These are phyloP conservation scores for Barnettozyma pratensis DNA, from an alignment of 805 yeast species.

Conservation along the genomic window DNA sequence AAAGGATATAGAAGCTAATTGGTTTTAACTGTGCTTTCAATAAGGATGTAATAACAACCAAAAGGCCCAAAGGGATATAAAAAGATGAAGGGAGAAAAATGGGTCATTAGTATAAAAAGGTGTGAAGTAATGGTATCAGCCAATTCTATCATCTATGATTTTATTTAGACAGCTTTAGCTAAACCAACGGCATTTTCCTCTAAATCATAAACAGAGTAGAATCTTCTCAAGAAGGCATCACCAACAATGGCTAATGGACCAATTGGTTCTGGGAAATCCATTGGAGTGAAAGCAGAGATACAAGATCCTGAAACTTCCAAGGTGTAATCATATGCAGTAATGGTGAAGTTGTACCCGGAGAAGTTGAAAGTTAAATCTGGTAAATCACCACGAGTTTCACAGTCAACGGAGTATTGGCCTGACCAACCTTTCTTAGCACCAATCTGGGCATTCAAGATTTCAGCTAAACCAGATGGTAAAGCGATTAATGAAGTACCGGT, in stretches of 20 bases:
- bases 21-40: not conserved
- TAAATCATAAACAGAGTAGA: constrained; percentile 90
- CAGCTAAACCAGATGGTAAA: constrained; percentile 92
- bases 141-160: not conserved
- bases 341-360: constrained; percentile 86
- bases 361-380: constrained; percentile 92
- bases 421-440: constrained; percentile 98
- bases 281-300: constrained; percentile 92
- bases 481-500: constrained; percentile 97
- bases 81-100: not conserved
- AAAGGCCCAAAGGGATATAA: not conserved
- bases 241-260: constrained; percentile 97
- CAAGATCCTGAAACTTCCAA: constrained; percentile 93
- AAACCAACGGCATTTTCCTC: constrained; percentile 92
- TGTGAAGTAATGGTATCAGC: no score
- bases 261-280: constrained; percentile 96
- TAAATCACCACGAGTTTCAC: constrained; percentile 74
- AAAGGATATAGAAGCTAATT: not conserved
- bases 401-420: constrained; percentile 93
- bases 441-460: constrained; percentile 88
- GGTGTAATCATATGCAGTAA: constrained; percentile 86
- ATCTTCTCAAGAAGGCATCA: constrained; percentile 94
- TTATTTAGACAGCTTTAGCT: constrained; percentile 64
- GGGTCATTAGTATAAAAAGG: not conserved
- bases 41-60: no score